phyloP scores from a whole-genome alignment of 345 rosid species.

The Rhizophora apiculata region DNA sequence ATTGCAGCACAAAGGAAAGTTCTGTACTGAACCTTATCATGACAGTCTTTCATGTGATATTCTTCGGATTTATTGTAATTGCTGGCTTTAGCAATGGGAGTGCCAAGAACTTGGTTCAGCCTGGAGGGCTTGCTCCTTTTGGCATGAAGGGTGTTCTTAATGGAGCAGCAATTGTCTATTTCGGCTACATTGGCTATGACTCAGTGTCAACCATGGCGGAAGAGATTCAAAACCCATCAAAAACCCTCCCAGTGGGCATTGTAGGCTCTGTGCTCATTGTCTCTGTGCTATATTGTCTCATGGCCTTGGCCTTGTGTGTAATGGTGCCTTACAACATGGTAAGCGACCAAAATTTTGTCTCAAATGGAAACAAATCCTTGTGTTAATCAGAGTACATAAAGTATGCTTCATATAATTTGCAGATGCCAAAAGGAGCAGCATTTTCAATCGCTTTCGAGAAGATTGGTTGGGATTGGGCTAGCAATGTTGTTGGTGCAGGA shows the following conservation, averaged over 20 bases:
- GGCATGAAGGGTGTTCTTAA: slow-evolving; percentile 72
- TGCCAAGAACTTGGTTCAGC: slow-evolving; percentile 58
- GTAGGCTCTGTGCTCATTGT: slow-evolving; percentile 78
- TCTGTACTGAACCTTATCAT: slow-evolving; percentile 75
- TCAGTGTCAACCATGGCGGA: slow-evolving; percentile 93
- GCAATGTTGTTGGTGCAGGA: slow-evolving; percentile 89
- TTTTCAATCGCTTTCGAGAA: slow-evolving; percentile 61
- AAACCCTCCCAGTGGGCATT: slow-evolving; percentile 75
- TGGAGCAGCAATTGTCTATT: slow-evolving; percentile 90
- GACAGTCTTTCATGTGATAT: slow-evolving; percentile 79
- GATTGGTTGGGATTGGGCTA: slow-evolving; percentile 81
- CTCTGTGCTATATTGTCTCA: slow-evolving; percentile 70
- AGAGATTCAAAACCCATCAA: slow-evolving; percentile 81
- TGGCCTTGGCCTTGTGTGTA: slow-evolving; percentile 74
- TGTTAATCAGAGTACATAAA: not conserved
- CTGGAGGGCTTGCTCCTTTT: slow-evolving; percentile 72
- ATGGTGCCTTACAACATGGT: slow-evolving; percentile 85
- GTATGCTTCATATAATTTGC: not conserved
- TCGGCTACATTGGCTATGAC: slow-evolving; percentile 92
- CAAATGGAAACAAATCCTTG: too few species aligned
- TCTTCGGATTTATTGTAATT: slow-evolving; percentile 77
- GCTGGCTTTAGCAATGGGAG: slow-evolving; percentile 67
- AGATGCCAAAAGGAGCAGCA: slow-evolving; percentile 65
- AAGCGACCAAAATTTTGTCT: slow-evolving; percentile 14
- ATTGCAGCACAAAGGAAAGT: slow-evolving; percentile 90